These are phyloP conservation scores for Camillea tinctor DNA, from an alignment of 2,329 filamentous ascomycete species.

Conservation along the genomic window DNA sequence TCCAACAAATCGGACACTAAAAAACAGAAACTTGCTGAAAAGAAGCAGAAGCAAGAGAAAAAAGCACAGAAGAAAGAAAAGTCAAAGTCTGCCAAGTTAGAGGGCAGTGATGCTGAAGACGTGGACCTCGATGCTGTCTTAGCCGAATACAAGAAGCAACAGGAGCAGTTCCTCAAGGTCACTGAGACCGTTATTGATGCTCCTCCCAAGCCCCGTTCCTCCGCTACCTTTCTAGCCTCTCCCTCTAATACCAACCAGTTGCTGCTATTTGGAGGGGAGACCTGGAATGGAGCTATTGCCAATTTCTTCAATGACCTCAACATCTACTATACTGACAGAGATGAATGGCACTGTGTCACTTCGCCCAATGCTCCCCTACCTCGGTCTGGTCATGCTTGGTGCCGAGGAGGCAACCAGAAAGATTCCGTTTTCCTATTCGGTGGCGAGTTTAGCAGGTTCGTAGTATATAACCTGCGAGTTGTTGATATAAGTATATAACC, in stretches of 20 bases:
- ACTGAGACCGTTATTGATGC: constrained; percentile 72
- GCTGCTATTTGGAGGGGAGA: constrained; percentile 91
- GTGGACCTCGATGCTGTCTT: constrained; percentile 91
- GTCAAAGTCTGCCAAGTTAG: constrained; percentile 64
- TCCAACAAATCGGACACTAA: constrained; percentile 42
- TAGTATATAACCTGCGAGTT: constrained; percentile 7
- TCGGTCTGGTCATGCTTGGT: constrained; percentile 92
- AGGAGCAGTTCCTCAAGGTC: constrained; percentile 91
- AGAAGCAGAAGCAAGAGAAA: constrained; percentile 78
- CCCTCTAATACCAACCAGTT: constrained; percentile 85
- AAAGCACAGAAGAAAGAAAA: constrained; percentile 88
- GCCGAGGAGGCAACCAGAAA: constrained; percentile 75
- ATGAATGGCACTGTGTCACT: constrained; percentile 88
- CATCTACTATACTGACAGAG: constrained; percentile 74
- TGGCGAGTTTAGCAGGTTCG: constrained; percentile 81
- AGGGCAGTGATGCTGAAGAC: constrained; percentile 87
- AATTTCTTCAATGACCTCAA: constrained; percentile 67
- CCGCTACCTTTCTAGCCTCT: constrained; percentile 78
- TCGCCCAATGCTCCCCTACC: constrained; percentile 90
- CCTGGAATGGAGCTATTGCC: constrained; percentile 87
- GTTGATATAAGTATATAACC: background rate
- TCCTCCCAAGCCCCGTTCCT: constrained; percentile 76
- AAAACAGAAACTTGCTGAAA: constrained; percentile 54
- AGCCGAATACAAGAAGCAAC: constrained; percentile 87
- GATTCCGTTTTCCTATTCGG: constrained; percentile 89